phyloP scores from a whole-genome alignment of 1,139 yeast genomes.

The Spencermartinsiella ligniputridi region DNA sequence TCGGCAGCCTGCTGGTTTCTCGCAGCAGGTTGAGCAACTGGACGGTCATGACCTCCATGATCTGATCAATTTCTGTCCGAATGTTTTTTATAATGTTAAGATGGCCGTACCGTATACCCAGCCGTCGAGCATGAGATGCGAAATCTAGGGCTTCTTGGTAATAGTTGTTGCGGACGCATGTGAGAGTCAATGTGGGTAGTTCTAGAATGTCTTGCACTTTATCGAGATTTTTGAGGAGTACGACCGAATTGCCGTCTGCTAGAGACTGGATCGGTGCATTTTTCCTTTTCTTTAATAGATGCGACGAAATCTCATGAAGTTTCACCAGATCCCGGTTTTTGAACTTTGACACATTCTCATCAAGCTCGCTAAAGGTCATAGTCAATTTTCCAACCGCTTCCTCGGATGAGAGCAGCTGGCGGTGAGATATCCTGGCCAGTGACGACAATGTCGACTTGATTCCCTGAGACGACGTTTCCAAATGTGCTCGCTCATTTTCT shows the following conservation, averaged over 20 bases:
- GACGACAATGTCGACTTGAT: constrained; percentile 21
- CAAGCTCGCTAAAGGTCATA: constrained; percentile 18
- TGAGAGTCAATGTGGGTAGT: constrained; percentile 72
- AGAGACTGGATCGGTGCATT: constrained; percentile 1
- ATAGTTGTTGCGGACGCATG: constrained; percentile 83
- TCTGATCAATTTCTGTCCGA: constrained; percentile 30
- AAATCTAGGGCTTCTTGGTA: constrained; percentile 86
- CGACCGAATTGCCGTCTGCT: constrained; percentile 29
- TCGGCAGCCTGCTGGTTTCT: constrained; percentile 73
- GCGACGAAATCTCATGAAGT: background rate
- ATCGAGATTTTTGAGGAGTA: constrained; percentile 60
- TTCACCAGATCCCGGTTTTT: constrained; percentile 4
- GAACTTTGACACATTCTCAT: constrained; percentile 11
- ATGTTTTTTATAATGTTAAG: constrained; percentile 53
- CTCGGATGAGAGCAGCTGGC: constrained; percentile 22
- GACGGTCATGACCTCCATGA: constrained; percentile 44
- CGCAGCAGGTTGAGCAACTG: constrained; percentile 60
- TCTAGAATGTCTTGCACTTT: constrained; percentile 74
- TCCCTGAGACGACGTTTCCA: constrained; percentile 18
- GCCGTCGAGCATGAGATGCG: constrained; percentile 62
- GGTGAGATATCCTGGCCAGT: constrained; percentile 22
- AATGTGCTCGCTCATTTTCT: constrained; percentile 19
- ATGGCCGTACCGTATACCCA: constrained; percentile 56
- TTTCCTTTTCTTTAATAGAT: background rate
- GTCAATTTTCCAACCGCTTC: constrained; percentile 16